These are phyloP conservation scores for Calonectria pteridis DNA, from an alignment of 2,329 filamentous ascomycete species.

Conservation along the genomic window DNA sequence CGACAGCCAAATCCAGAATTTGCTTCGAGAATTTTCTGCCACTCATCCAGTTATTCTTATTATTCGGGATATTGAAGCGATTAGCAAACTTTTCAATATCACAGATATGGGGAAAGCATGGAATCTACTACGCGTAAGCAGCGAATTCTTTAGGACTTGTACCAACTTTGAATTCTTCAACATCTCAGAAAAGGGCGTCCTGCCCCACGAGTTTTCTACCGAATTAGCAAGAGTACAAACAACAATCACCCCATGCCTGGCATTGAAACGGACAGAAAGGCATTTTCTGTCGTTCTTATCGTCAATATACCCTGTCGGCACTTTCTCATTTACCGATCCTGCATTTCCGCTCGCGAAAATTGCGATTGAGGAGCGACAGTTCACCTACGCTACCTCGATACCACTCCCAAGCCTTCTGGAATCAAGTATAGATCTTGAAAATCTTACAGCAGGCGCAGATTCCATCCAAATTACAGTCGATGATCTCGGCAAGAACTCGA, in stretches of 20 bases:
- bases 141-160: conserved; percentile 71
- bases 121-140: conserved; percentile 69
- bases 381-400: conserved; percentile 76
- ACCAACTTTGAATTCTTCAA: conserved; percentile 85
- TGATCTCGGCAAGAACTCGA: conserved; percentile 29
- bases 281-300: conserved; percentile 78
- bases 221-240: conserved; percentile 43
- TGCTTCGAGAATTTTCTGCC: conserved; percentile 71
- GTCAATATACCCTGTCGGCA: conserved; percentile 65
- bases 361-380: conserved; percentile 69
- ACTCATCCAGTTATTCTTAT: conserved; percentile 79
- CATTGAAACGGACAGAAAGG: conserved; percentile 75
- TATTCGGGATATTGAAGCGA: conserved; percentile 72
- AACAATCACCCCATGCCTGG: conserved; percentile 70
- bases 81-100: conserved; percentile 71
- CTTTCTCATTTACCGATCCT: conserved; percentile 70
- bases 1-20: conserved; percentile 70
- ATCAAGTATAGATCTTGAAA: conserved; percentile 69
- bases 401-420: conserved; percentile 68
- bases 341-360: conserved; percentile 74
- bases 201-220: conserved; percentile 25
- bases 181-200: conserved; percentile 67
- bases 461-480: conserved; percentile 72
- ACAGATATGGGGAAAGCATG: conserved; percentile 67
- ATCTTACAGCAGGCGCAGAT: conserved; percentile 74